Evolutionary conservation across 768 basidiomycete species (phyloP).

Genomic region (Austroboletus eburneus): DNA sequence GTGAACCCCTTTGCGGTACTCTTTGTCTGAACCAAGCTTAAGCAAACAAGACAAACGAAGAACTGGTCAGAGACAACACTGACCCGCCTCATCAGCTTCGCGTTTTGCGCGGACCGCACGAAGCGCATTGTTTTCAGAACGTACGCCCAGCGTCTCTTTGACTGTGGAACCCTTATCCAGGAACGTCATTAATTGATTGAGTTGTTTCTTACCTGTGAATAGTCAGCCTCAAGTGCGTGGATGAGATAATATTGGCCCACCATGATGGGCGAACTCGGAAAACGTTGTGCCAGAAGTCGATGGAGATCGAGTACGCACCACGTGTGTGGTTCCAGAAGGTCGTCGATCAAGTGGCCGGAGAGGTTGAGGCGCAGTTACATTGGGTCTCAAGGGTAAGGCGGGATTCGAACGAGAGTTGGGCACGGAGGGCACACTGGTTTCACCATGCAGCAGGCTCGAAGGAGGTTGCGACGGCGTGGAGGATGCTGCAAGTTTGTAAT

Average conservation of each 20-base stretch:
- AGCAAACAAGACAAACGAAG: not conserved
- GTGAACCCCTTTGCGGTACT: slow-evolving; percentile 85
- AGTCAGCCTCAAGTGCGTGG: not conserved
- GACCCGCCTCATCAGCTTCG: slow-evolving; percentile 89
- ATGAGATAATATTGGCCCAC: slow-evolving; percentile 24
- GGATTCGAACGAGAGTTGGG: slow-evolving; percentile 44
- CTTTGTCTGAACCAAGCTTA: slow-evolving; percentile 56
- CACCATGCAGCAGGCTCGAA: slow-evolving; percentile 32
- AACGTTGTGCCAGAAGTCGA: slow-evolving; percentile 78
- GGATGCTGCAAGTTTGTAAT: slow-evolving; percentile 52
- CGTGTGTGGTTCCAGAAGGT: slow-evolving; percentile 55
- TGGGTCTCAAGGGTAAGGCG: slow-evolving; percentile 44
- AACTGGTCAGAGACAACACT: slow-evolving; percentile 13
- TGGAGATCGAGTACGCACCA: slow-evolving; percentile 67
- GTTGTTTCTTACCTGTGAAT: slow-evolving; percentile 69
- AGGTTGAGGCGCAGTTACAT: slow-evolving; percentile 69
- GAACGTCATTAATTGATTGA: slow-evolving; percentile 83
- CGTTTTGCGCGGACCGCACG: slow-evolving; percentile 79
- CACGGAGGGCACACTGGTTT: slow-evolving; percentile 26
- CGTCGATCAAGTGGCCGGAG: slow-evolving; percentile 71
- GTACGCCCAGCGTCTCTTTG: slow-evolving; percentile 56
- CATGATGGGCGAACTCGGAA: slow-evolving; percentile 85
- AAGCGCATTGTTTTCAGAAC: slow-evolving; percentile 60
- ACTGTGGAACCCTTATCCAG: slow-evolving; percentile 70
- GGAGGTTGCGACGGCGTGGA: slow-evolving; percentile 27